Evolutionary conservation across 495 filamentous ascomycete genomes (phyloP).

Genomic region (Penicillium bovifimosum): DNA sequence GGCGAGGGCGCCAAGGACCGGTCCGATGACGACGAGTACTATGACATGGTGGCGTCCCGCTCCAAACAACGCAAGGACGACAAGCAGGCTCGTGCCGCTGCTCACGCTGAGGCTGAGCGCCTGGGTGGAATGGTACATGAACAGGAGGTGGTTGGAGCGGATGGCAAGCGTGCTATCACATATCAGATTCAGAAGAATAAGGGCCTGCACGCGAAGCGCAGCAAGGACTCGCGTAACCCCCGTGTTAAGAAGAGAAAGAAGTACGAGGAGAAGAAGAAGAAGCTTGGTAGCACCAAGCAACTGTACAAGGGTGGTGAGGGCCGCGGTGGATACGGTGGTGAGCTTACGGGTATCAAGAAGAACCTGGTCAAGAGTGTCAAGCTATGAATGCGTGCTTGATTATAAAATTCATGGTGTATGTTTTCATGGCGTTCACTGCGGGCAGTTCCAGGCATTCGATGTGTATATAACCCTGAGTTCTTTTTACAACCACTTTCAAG

Average conservation of each 20-base stretch:
- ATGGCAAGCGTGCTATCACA: slow-evolving; percentile 83
- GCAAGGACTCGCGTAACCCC: slow-evolving; percentile 90
- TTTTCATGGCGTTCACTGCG: slow-evolving; percentile 30
- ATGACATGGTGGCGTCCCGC: slow-evolving; percentile 72
- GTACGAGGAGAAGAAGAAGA: slow-evolving; percentile 93
- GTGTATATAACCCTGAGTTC: slow-evolving; percentile 29
- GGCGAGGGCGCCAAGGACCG: slow-evolving; percentile 28
- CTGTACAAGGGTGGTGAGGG: slow-evolving; percentile 85
- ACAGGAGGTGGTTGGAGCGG: slow-evolving; percentile 56
- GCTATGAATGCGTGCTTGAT: slow-evolving; percentile 44
- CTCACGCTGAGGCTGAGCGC: slow-evolving; percentile 44
- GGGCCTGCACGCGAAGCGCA: slow-evolving; percentile 79
- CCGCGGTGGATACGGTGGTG: slow-evolving; percentile 82
- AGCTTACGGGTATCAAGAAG: slow-evolving; percentile 92
- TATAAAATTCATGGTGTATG: slow-evolving; percentile 18
- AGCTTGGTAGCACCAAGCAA: slow-evolving; percentile 74
- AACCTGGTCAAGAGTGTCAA: slow-evolving; percentile 90
- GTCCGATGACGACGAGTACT: slow-evolving; percentile 71
- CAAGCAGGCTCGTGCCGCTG: slow-evolving; percentile 59
- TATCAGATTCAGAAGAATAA: slow-evolving; percentile 97
- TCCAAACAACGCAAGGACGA: slow-evolving; percentile 65
- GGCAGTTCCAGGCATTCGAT: slow-evolving; percentile 27
- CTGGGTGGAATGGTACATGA: slow-evolving; percentile 53
- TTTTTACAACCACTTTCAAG: too few species aligned
- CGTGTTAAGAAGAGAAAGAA: slow-evolving; percentile 96